Conservation (phyloP, 257 asterid genomes). For the Hygrophila difformis region DNA sequence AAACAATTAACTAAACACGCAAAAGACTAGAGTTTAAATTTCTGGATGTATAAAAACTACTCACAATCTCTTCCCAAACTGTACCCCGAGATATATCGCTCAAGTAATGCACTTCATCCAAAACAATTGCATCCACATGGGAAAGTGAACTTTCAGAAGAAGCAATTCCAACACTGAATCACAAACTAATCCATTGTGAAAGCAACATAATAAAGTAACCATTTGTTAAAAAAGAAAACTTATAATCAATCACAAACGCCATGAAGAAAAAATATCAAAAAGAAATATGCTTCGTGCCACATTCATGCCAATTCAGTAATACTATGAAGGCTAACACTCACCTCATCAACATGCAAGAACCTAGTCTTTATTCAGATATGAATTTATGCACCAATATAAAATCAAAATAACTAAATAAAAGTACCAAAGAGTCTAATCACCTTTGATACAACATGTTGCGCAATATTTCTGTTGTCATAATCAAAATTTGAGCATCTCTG, state of each 20-base stretch:
- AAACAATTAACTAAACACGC: constrained; percentile 22
- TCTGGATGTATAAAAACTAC: constrained; percentile 29
- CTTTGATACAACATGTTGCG: constrained; percentile 93
- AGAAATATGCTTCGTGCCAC: constrained; percentile 3
- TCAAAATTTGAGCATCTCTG: constrained; percentile 88
- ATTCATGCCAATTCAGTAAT: background rate
- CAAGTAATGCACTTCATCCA: constrained; percentile 98
- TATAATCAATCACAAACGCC: background rate
- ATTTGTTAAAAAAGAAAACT: constrained; percentile 3
- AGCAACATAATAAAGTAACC: constrained; percentile 7
- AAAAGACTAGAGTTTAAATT: constrained; percentile 14
- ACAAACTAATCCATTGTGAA: constrained; percentile 14
- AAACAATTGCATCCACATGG: constrained; percentile 91
- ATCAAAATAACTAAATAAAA: background rate
- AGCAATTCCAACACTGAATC: constrained; percentile 69
- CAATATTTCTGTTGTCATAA: constrained; percentile 96
- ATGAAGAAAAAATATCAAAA: constrained; percentile 10
- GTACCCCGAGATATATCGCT: constrained; percentile 98
- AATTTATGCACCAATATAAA: constrained; percentile 11
- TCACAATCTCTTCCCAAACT: constrained; percentile 98
- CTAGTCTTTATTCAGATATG: constrained; percentile 2
- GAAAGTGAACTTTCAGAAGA: constrained; percentile 81
- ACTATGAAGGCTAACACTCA: constrained; percentile 4
- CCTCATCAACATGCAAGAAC: constrained; percentile 11
- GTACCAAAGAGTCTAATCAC: constrained; percentile 22